Conservation (phyloP, 2,329 filamentous ascomycete genomes). For the Monosporascus sp. region DNA sequence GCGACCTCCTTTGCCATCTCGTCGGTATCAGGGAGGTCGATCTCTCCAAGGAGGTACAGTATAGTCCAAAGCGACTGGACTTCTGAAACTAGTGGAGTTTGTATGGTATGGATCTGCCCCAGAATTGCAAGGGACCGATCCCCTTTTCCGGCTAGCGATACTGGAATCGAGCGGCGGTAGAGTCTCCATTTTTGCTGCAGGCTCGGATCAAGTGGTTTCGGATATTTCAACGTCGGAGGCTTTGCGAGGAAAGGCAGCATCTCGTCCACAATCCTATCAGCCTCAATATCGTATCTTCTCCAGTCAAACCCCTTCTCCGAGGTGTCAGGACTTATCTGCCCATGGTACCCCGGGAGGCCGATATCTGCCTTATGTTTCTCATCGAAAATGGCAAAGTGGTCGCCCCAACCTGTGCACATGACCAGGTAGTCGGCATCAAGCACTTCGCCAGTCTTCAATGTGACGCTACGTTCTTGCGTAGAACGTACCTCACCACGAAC, state of each 20-base stretch:
- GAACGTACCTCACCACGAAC: constrained; percentile 9
- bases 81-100: constrained; percentile 24
- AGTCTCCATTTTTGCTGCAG: constrained; percentile 18
- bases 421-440: constrained; percentile 18
- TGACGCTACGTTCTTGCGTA: constrained; percentile 11
- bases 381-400: constrained; percentile 22
- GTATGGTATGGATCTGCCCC: constrained; percentile 24
- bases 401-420: constrained; percentile 23
- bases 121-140: constrained; percentile 24
- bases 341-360: constrained; percentile 16
- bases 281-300: constrained; percentile 14
- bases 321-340: not conserved
- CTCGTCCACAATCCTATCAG: constrained; percentile 16
- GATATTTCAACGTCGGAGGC: constrained; percentile 10
- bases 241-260: constrained; percentile 18
- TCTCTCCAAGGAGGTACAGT: constrained; percentile 22
- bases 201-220: constrained; percentile 7
- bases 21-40: constrained; percentile 21
- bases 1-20: constrained; percentile 25
- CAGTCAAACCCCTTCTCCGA: constrained; percentile 13
- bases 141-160: constrained; percentile 14
- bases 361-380: constrained; percentile 12
- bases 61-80: constrained; percentile 27
- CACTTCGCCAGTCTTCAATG: constrained; percentile 9
- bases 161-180: constrained; percentile 14